Base-by-base conservation (phyloP, 106 monocot genomes). In the Triglochin maritima region DNA sequence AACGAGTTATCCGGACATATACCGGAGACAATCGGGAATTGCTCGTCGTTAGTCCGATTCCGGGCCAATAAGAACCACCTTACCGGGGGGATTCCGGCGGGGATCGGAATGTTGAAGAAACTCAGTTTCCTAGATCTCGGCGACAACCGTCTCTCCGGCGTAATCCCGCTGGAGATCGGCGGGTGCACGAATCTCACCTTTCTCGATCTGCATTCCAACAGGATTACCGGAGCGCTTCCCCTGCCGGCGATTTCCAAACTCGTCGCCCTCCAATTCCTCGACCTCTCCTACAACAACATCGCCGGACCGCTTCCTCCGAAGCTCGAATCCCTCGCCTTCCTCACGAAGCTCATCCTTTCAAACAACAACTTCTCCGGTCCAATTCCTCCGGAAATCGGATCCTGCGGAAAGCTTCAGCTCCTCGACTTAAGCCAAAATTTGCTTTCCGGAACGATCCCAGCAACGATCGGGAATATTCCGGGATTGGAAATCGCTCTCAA, bases 81-180 rank as follows among this genome's bases (percentile, higher is more conserved):
- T 47, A 65, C 80, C 11, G 89, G 94, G 2, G 47, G 10, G 10
- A 82, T 94, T 10, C 94, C 89, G 4, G 59, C 72, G 44, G 89
- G 87, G 85, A 83, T 89, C 3, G 94, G 89, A 0, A 45, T 43
- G 44, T 55, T 94, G 67, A 87, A 72, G 65, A 87, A 81, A 41
- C 82, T 94, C 67, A 89, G 75, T 69, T 94, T 94, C 63, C 73
- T 94, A 0, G 94, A 89, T 63, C 81, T 94, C 44, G 79, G 85
- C 0, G 67, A 78, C 42, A 94, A 94, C 73, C 67, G 78, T 17
- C 54, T 94, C 9, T 56, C 69, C 17, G 89, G 94, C 2, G 3
- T 44, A 3, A 75, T 94, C 47, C 89, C 94, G 0, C 14, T 57
- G 17, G 75, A 79, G 72, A 79, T 94, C 43, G 63, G 84, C 6